A percentile compares a stretch with the other conserved stretches of the same genome.
Conservation (phyloP, 1,284 basidiomycete species). For the Pascua guehoae region DNA sequence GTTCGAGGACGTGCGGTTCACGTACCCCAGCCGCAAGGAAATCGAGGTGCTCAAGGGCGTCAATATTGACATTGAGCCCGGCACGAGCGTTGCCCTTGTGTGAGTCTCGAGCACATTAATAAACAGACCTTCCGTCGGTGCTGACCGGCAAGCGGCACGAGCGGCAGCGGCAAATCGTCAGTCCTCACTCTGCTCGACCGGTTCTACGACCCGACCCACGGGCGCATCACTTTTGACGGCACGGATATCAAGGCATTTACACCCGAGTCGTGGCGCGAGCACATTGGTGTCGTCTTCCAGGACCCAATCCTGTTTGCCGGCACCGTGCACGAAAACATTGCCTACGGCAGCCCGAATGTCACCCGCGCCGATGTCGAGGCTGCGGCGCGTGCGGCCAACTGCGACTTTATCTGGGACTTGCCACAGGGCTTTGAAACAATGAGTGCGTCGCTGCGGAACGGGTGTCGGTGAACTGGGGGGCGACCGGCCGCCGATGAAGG, state of each 20-base stretch:
- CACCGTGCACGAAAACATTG: slow-evolving; percentile 88
- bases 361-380: slow-evolving; percentile 78
- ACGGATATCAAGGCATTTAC: slow-evolving; percentile 83
- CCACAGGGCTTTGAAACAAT: slow-evolving; percentile 77
- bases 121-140: too few species aligned
- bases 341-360: slow-evolving; percentile 72
- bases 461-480: too few species aligned
- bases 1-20: slow-evolving; percentile 77
- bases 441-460: slow-evolving; percentile 54
- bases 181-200: slow-evolving; percentile 82
- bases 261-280: slow-evolving; percentile 74
- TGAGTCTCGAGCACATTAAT: slow-evolving; percentile 55
- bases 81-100: slow-evolving; percentile 88
- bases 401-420: slow-evolving; percentile 90
- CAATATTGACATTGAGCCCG: slow-evolving; percentile 69
- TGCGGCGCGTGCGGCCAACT: slow-evolving; percentile 86
- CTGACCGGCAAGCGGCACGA: slow-evolving; percentile 58
- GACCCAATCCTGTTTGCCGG: slow-evolving; percentile 61
- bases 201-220: slow-evolving; percentile 86
- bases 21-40: slow-evolving; percentile 78
- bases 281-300: slow-evolving; percentile 84
- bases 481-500: too few species aligned
- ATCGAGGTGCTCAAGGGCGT: slow-evolving; percentile 75
- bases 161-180: slow-evolving; percentile 87
- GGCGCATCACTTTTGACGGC: slow-evolving; percentile 78